Evolutionary conservation across 129 eudicot species (phyloP).

Genomic region (carrot (Daucus carota)): DNA sequence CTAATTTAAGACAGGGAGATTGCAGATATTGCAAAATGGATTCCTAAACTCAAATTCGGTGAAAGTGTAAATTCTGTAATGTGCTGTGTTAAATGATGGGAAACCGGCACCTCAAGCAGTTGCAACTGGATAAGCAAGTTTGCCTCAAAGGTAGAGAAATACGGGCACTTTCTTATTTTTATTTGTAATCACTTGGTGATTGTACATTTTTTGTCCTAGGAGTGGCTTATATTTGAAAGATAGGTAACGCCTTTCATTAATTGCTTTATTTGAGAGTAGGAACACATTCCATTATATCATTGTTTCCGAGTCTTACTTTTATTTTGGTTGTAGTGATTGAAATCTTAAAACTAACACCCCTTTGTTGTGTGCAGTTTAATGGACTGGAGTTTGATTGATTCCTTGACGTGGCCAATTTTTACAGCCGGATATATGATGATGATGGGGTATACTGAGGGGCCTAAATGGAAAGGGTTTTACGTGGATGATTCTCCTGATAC

Average conservation of each 20-base stretch:
- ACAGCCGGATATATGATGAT: slow-evolving; percentile 62
- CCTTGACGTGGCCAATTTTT: slow-evolving; percentile 86
- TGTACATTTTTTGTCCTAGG: background rate
- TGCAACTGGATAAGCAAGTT: too few relatives aligned
- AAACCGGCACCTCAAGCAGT: too few relatives aligned
- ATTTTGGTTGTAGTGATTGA: background rate
- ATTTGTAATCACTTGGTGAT: background rate
- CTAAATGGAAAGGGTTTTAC: slow-evolving; percentile 73
- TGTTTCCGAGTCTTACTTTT: background rate
- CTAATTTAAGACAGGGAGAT: too few relatives aligned
- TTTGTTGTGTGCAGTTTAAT: slow-evolving; percentile 43
- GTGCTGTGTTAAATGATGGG: too few relatives aligned
- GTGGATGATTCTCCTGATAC: too few relatives aligned
- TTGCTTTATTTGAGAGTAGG: background rate
- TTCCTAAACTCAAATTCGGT: too few relatives aligned
- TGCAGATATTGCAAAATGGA: too few relatives aligned
- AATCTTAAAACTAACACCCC: background rate
- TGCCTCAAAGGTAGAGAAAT: background rate
- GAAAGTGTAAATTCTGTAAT: too few relatives aligned
- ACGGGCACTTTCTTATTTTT: background rate
- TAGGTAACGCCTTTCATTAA: background rate
- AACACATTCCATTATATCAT: background rate
- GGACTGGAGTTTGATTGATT: slow-evolving; percentile 95
- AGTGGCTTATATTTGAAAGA: background rate
- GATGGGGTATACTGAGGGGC: slow-evolving; percentile 57